Evolutionary conservation across 257 asterid genomes (phyloP).

Genomic region (Ilex asprella): DNA sequence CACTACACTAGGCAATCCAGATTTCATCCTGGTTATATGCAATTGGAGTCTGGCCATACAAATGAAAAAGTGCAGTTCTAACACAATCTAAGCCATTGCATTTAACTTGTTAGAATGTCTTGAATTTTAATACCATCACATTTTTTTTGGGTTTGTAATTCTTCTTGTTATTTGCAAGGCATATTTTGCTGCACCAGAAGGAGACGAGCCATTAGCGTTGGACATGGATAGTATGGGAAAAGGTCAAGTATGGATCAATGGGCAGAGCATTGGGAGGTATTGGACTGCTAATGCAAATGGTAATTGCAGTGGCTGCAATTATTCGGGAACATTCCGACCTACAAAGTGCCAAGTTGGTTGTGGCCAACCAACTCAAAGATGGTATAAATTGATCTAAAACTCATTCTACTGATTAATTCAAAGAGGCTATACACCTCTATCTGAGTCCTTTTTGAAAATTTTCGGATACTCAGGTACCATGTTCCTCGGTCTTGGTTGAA

Average conservation of each 20-base stretch:
- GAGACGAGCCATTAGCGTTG: constrained; percentile 68
- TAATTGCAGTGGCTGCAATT: constrained; percentile 56
- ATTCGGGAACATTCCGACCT: constrained; percentile 58
- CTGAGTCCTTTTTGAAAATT: neutral
- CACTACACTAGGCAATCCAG: too few relatives aligned
- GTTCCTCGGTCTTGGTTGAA: constrained; percentile 91
- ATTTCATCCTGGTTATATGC: too few relatives aligned
- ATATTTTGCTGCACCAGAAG: constrained; percentile 69
- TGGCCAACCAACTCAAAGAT: constrained; percentile 92
- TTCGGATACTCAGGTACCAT: constrained; percentile 56
- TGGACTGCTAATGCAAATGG: constrained; percentile 82
- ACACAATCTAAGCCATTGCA: too few relatives aligned
- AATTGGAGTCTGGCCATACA: too few relatives aligned
- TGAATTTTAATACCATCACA: too few relatives aligned
- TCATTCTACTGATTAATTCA: neutral
- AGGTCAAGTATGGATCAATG: constrained; percentile 89
- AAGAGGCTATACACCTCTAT: too few relatives aligned
- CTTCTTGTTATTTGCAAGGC: constrained; percentile 33
- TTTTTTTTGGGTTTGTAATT: neutral
- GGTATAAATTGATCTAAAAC: constrained; percentile 35
- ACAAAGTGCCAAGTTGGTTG: constrained; percentile 81
- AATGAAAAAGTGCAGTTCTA: too few relatives aligned
- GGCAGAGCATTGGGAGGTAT: constrained; percentile 82
- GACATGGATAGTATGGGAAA: constrained; percentile 86
- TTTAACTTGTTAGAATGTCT: too few relatives aligned